Conservation (phyloP, 2,329 filamentous ascomycete species). For the Conoideocrella luteorostrata region DNA sequence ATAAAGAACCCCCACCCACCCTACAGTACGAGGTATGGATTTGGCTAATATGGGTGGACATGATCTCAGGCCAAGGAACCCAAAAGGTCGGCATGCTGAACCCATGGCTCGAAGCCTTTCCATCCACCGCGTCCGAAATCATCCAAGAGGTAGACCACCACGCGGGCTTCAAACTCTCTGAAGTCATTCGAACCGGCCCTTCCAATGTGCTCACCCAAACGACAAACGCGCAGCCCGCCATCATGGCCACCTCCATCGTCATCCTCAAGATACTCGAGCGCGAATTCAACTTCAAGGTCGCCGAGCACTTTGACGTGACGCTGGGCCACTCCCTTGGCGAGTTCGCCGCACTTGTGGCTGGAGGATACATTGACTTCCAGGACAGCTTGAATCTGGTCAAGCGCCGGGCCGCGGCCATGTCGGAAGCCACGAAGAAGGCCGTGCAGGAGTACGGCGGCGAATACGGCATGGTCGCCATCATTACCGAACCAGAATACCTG, state of each 20-base stretch:
- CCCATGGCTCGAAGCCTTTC: constrained; percentile 83
- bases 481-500: constrained; percentile 79
- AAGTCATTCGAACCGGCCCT: constrained; percentile 73
- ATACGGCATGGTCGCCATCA: constrained; percentile 90
- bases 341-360: constrained; percentile 83
- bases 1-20: too few species aligned
- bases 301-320: constrained; percentile 69
- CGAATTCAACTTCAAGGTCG: constrained; percentile 71
- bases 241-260: constrained; percentile 89
- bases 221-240: constrained; percentile 85
- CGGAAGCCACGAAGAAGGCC: constrained; percentile 63
- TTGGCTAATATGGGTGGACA: background rate
- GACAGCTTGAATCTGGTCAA: constrained; percentile 75
- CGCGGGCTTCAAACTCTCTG: constrained; percentile 67
- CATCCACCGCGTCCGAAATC: constrained; percentile 65
- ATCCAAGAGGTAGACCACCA: constrained; percentile 79
- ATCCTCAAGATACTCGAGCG: constrained; percentile 81
- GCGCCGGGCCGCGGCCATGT: constrained; percentile 76
- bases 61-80: constrained; percentile 67
- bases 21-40: too few species aligned
- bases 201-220: constrained; percentile 72
- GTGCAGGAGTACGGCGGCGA: constrained; percentile 64
- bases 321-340: constrained; percentile 90
- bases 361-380: constrained; percentile 69
- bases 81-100: constrained; percentile 83